These are phyloP conservation scores for Penicillium sp. DNA, from an alignment of 2,329 filamentous ascomycete genomes.

Conservation along the genomic window DNA sequence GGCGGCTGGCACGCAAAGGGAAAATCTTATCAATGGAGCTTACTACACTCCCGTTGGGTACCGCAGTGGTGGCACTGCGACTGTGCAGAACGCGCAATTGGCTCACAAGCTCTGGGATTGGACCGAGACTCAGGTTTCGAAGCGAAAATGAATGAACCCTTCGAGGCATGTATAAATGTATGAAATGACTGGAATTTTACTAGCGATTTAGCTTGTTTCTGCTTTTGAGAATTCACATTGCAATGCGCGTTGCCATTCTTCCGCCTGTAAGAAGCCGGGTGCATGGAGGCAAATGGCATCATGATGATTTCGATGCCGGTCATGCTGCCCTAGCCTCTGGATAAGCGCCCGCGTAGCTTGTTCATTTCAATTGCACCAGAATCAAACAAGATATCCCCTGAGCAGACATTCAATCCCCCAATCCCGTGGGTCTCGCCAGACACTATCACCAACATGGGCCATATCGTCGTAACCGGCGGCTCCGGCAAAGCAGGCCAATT, in stretches of 20 bases:
- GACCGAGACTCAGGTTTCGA: conserved; percentile 39
- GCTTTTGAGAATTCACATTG: not conserved
- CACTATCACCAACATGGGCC: conserved; percentile 46
- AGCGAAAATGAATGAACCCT: conserved; percentile 5
- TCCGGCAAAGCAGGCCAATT: conserved; percentile 56
- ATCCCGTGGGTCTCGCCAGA: not conserved
- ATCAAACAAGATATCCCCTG: not conserved
- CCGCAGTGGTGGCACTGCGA: conserved; percentile 29
- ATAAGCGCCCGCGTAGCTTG: not conserved
- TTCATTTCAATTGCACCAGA: not conserved
- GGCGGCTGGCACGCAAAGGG: conserved; percentile 36
- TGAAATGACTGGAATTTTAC: not conserved
- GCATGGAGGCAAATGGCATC: conserved; percentile 17
- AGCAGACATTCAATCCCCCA: not conserved
- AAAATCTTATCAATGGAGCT: conserved; percentile 37
- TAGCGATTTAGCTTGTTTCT: not conserved
- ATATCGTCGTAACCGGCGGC: conserved; percentile 56
- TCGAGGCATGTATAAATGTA: not conserved
- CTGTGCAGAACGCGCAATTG: conserved; percentile 33
- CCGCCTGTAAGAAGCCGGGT: not conserved
- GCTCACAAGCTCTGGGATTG: conserved; percentile 44
- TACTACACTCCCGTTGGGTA: conserved; percentile 45
- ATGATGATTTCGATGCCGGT: conserved; percentile 18
- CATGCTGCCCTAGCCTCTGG: not conserved
- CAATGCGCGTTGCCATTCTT: not conserved